These are phyloP conservation scores for Solanum bulbocastanum DNA, from an alignment of 257 asterid genomes.

Conservation along the genomic window DNA sequence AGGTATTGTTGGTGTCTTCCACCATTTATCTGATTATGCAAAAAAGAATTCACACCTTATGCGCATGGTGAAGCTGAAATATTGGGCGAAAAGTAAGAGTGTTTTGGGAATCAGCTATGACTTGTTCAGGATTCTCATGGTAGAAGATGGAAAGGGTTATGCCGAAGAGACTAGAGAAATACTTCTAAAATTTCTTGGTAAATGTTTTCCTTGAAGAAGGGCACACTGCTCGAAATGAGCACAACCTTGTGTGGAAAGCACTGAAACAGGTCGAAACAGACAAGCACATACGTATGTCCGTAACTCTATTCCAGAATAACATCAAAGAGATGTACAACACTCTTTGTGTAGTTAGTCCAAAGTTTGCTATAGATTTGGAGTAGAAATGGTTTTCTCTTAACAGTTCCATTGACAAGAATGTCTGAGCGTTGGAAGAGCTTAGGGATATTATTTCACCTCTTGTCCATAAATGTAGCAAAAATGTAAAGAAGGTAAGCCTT, in stretches of 20 bases:
- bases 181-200: not conserved
- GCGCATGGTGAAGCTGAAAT: not conserved
- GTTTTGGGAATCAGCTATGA: not conserved
- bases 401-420: too few species aligned
- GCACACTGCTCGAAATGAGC: not conserved
- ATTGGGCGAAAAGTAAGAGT: not conserved
- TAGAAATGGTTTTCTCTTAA: too few species aligned
- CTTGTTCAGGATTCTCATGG: not conserved
- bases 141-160: not conserved
- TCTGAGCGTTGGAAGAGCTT: too few species aligned
- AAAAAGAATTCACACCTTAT: not conserved
- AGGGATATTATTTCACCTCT: too few species aligned
- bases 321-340: too few species aligned
- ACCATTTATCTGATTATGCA: not conserved
- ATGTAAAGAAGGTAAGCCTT: too few species aligned
- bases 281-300: too few species aligned
- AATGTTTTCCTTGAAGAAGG: not conserved
- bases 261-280: not conserved
- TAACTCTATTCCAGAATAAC: too few species aligned
- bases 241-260: not conserved
- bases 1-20: not conserved
- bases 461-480: too few species aligned
- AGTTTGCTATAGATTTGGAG: too few species aligned
- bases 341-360: too few species aligned
- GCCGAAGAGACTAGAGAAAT: not conserved